Evolutionary conservation across 1,284 basidiomycete genomes (phyloP).

Genomic region (Malassezia sympodialis): DNA sequence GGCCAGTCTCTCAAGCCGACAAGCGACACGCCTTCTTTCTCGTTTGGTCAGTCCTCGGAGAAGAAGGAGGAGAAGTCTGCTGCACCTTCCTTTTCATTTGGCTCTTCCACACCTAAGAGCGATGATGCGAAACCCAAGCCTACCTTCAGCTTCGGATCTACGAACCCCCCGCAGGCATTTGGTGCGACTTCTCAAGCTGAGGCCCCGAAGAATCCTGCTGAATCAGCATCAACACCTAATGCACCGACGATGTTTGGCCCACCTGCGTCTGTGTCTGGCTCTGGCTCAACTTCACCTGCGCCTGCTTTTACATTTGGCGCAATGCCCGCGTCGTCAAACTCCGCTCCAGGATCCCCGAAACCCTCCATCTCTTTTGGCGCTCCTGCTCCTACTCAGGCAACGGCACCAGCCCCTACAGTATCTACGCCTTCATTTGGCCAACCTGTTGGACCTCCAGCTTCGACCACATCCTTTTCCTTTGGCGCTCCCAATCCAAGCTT

Average conservation of each 20-base stretch:
- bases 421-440: neutral
- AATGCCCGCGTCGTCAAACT: neutral
- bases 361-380: constrained; percentile 2
- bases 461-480: constrained; percentile 17
- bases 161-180: neutral
- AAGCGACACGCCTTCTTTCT: constrained; percentile 11
- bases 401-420: neutral
- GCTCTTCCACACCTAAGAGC: neutral
- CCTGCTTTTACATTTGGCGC: constrained; percentile 18
- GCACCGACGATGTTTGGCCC: neutral
- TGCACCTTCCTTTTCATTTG: constrained; percentile 3
- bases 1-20: neutral
- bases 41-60: neutral
- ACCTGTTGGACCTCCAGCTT: neutral
- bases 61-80: constrained; percentile 5
- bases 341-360: neutral
- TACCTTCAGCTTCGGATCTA: neutral
- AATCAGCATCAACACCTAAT: neutral
- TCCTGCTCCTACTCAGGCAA: neutral
- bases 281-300: neutral
- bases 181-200: neutral
- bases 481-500: constrained; percentile 14
- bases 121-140: neutral
- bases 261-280: neutral
- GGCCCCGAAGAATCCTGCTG: neutral